Evolutionary conservation across 441 rosid genomes (phyloP).

Genomic region (Adansonia gregorii): DNA sequence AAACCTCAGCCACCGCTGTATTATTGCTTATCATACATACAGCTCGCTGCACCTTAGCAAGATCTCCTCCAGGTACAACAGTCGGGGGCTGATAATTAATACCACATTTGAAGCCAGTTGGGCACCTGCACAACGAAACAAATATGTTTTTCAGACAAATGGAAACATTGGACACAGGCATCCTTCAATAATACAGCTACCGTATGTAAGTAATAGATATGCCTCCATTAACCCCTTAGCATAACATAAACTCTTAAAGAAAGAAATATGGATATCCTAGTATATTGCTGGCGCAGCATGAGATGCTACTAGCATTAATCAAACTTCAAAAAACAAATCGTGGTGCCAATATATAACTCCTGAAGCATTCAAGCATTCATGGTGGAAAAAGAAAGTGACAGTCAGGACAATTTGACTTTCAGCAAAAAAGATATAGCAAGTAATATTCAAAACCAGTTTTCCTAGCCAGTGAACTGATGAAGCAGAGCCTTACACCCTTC

Average conservation of each 20-base stretch:
- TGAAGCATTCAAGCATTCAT: neutral
- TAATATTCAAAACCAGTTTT: slow-evolving; percentile 13
- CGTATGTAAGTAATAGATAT: neutral
- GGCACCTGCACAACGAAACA: slow-evolving; percentile 60
- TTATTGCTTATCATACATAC: slow-evolving; percentile 98
- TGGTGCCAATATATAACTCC: neutral
- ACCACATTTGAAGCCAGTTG: slow-evolving; percentile 95
- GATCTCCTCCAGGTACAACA: slow-evolving; percentile 93
- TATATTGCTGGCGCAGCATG: neutral
- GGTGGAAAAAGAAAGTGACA: neutral
- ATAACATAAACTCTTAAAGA: neutral
- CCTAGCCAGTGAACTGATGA: neutral
- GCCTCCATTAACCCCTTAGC: neutral
- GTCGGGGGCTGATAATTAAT: slow-evolving; percentile 94
- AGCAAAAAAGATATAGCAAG: neutral
- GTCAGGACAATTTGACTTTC: neutral
- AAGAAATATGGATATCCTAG: neutral
- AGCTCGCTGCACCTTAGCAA: slow-evolving; percentile 89
- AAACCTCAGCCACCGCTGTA: slow-evolving; percentile 95
- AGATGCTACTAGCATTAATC: neutral
- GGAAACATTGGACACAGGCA: neutral
- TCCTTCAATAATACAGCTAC: neutral
- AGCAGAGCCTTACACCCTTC: neutral
- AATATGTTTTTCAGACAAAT: slow-evolving; percentile 8
- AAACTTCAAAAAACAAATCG: neutral